Evolutionary conservation across 139 green algal genomes (phyloP).

Genomic region (Ulvella scutata): DNA sequence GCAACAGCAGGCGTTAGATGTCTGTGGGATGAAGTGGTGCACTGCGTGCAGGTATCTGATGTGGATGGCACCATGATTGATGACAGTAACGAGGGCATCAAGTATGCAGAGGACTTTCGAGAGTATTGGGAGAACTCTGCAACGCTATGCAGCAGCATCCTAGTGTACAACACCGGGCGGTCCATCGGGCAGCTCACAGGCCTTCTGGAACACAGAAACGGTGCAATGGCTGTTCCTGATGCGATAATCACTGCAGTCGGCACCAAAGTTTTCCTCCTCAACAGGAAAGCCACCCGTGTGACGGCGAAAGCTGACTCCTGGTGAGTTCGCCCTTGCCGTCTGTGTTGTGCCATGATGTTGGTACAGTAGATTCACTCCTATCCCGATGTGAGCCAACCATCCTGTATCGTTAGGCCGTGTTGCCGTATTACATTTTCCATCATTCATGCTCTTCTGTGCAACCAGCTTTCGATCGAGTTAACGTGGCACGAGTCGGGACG

Average conservation of each 20-base stretch:
- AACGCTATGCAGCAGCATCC: slow-evolving; percentile 38
- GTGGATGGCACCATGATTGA: slow-evolving; percentile 81
- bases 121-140: slow-evolving; percentile 63
- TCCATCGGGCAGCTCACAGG: slow-evolving; percentile 56
- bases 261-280: slow-evolving; percentile 47
- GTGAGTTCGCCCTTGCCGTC: background rate
- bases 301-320: background rate
- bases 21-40: too few species aligned
- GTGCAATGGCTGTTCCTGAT: slow-evolving; percentile 57
- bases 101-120: slow-evolving; percentile 32
- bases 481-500: too few species aligned
- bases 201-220: slow-evolving; percentile 47
- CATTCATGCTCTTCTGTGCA: too few species aligned
- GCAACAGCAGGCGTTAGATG: too few species aligned
- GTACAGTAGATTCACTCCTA: too few species aligned
- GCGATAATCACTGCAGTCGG: slow-evolving; percentile 74
- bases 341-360: too few species aligned
- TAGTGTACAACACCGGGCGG: slow-evolving; percentile 75
- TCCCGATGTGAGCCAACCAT: too few species aligned
- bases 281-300: background rate
- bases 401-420: too few species aligned
- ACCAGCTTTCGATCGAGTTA: too few species aligned
- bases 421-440: too few species aligned
- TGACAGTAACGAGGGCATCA: slow-evolving; percentile 24
- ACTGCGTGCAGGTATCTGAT: slow-evolving; percentile 43